Conservation (phyloP, 257 asterid genomes). For the Datura wrightii region DNA sequence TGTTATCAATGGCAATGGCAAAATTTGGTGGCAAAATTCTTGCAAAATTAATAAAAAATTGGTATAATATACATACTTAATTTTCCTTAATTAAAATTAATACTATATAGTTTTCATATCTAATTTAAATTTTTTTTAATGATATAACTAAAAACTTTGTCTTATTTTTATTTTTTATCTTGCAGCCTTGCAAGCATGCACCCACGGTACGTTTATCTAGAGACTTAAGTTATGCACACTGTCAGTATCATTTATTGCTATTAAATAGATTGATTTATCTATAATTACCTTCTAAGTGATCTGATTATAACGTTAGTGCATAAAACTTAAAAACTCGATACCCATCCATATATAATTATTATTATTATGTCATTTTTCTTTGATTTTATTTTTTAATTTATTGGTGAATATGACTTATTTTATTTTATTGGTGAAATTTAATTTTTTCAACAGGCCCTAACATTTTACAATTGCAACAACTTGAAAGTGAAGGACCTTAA, state of each 20-base stretch:
- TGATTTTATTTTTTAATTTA: too few species aligned
- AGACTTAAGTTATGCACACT: too few species aligned
- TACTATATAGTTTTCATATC: not conserved
- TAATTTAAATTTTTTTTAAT: not conserved
- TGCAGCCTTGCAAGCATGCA: conserved; percentile 83
- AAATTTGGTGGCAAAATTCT: conserved; percentile 87
- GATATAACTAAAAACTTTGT: not conserved
- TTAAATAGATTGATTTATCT: too few species aligned
- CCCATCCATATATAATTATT: too few species aligned
- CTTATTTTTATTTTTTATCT: not conserved
- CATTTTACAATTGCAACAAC: conserved; percentile 61
- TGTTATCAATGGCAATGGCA: conserved; percentile 69
- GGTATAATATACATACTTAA: not conserved
- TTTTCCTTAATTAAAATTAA: too few species aligned
- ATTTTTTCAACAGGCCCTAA: conserved; percentile 59
- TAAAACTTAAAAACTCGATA: not conserved
- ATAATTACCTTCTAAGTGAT: too few species aligned
- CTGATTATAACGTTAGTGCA: not conserved
- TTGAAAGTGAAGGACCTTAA: conserved; percentile 56
- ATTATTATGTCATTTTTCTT: not conserved
- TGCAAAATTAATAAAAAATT: conserved; percentile 60
- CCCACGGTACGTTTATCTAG: conserved; percentile 70
- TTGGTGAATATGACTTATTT: not conserved
- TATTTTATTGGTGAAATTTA: not conserved
- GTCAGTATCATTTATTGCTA: too few species aligned